phyloP scores from a whole-genome alignment of 768 basidiomycete species.

The Kockovaella imperatae region DNA sequence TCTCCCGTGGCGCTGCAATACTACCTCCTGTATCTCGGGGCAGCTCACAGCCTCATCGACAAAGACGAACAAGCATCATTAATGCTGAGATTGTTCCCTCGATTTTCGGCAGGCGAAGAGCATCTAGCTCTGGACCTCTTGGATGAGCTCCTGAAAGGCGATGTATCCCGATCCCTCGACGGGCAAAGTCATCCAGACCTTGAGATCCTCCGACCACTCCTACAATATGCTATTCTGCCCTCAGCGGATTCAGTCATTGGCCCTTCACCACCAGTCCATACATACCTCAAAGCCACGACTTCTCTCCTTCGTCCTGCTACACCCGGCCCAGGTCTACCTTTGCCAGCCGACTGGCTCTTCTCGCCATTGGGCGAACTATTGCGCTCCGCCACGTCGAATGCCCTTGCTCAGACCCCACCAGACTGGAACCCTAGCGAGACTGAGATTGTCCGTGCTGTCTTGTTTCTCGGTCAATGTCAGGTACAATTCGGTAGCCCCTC shows the following conservation, averaged over 20 bases:
- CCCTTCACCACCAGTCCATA: slow-evolving; percentile 28
- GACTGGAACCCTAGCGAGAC: slow-evolving; percentile 73
- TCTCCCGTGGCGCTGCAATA: not conserved
- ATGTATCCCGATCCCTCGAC: slow-evolving; percentile 1
- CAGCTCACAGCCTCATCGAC: not conserved
- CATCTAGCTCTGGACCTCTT: slow-evolving; percentile 49
- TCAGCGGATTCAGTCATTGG: slow-evolving; percentile 22
- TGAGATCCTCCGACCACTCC: slow-evolving; percentile 41
- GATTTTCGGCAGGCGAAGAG: slow-evolving; percentile 65
- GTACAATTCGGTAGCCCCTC: slow-evolving; percentile 48
- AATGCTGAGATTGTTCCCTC: slow-evolving; percentile 3
- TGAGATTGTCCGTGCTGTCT: slow-evolving; percentile 62
- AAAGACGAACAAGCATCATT: not conserved
- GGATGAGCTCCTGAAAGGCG: slow-evolving; percentile 26
- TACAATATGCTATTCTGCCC: slow-evolving; percentile 37
- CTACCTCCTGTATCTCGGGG: not conserved
- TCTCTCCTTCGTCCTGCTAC: slow-evolving; percentile 51
- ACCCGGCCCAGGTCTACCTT: slow-evolving; percentile 41
- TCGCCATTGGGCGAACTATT: slow-evolving; percentile 68
- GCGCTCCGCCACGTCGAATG: slow-evolving; percentile 63
- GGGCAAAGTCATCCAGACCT: slow-evolving; percentile 28
- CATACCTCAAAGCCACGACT: slow-evolving; percentile 47
- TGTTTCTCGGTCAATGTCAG: slow-evolving; percentile 57
- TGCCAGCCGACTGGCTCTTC: slow-evolving; percentile 59
- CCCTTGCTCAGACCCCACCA: slow-evolving; percentile 60